Evolutionary conservation across 164 flowering plant species (phyloP), one percentile per base, ranked within the genome.

Genomic region (Santalum album): DNA sequence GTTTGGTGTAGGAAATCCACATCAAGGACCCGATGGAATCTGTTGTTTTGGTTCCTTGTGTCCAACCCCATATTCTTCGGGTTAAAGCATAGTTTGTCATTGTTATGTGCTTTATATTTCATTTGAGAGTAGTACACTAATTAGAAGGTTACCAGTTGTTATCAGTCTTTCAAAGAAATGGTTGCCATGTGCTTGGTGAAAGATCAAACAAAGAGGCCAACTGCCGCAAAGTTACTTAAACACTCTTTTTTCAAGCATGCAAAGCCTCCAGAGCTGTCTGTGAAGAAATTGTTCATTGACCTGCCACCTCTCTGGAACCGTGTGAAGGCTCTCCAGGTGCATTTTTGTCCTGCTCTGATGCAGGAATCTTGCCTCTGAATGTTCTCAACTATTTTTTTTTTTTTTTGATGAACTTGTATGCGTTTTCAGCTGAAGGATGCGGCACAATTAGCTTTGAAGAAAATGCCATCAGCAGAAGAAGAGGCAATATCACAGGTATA

Each of bases 121-220:
- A 24, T 24, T 43, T 17, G 53, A 25, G 45, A 56, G 39, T 51
- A 60, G 50, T 55, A 27, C 74, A 68, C 90, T 87, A 74, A 81
- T 81, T 66, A 56, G 69, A 63, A 60, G 69, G 64, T 67, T 72
- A 77, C 72, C 76, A 67, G 83, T 74, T 76, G 82, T 79, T 53
- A 73, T 65, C 94, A 94, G 99, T 79, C 97, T 53, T 94, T 94
- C 60, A 94, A 94, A 77, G 99, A 94, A 72, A 81, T 94, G 99
- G 97, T 94, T 73, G 96, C 99, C 57, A 94, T 94, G 99, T 94
- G 99, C 79, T 78, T 94, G 83, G 97, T 94, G 79, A 94, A 94
- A 84, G 99, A 94, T 79, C 99, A 78, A 74, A 78, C 90, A 47
- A 87, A 87, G 73, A 86, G 99, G 70, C 99, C 99, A 64, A 79